Percentiles rank a stretch among this genome's conserved stretches.
phyloP scores from a whole-genome alignment of 495 filamentous ascomycete species.

The Neurospora sp. region DNA sequence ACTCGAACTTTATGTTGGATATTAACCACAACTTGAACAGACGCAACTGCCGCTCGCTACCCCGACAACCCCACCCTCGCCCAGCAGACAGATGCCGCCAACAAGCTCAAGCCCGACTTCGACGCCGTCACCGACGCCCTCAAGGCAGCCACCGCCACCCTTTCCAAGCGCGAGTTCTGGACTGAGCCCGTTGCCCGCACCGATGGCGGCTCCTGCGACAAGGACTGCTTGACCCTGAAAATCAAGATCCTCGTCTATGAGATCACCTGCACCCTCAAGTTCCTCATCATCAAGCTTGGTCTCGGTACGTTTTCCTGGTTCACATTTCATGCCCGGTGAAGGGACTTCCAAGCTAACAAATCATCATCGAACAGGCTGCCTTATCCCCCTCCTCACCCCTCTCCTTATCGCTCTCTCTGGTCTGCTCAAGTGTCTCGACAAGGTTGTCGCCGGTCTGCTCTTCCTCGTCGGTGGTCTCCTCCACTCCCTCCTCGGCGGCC shows the following conservation, averaged over 20 bases:
- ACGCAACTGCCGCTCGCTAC: constrained; percentile 16
- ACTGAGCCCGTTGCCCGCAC: constrained; percentile 5
- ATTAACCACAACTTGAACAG: constrained; percentile 2
- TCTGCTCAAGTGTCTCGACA: constrained; percentile 24
- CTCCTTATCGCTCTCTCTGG: constrained; percentile 23
- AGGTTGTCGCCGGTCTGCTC: constrained; percentile 23
- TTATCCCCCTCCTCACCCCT: constrained; percentile 24
- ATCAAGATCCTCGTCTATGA: constrained; percentile 26
- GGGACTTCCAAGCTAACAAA: neutral
- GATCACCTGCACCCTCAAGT: constrained; percentile 26
- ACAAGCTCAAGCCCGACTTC: constrained; percentile 23
- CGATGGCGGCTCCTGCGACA: neutral
- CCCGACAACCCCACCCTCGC: constrained; percentile 14
- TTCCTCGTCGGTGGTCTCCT: constrained; percentile 23
- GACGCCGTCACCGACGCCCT: constrained; percentile 24
- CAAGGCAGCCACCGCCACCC: constrained; percentile 12
- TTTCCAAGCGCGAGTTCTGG: constrained; percentile 21
- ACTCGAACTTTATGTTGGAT: neutral
- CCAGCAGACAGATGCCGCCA: constrained; percentile 18
- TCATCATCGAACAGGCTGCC: constrained; percentile 14
- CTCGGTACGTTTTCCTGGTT: constrained; percentile 21
- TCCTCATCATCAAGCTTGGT: constrained; percentile 28
- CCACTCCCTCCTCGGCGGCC: constrained; percentile 19
- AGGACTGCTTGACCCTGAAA: constrained; percentile 13
- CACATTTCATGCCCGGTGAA: neutral